Evolutionary conservation across 2,329 filamentous ascomycete species (phyloP).

Genomic region (Epichloe scottii): DNA sequence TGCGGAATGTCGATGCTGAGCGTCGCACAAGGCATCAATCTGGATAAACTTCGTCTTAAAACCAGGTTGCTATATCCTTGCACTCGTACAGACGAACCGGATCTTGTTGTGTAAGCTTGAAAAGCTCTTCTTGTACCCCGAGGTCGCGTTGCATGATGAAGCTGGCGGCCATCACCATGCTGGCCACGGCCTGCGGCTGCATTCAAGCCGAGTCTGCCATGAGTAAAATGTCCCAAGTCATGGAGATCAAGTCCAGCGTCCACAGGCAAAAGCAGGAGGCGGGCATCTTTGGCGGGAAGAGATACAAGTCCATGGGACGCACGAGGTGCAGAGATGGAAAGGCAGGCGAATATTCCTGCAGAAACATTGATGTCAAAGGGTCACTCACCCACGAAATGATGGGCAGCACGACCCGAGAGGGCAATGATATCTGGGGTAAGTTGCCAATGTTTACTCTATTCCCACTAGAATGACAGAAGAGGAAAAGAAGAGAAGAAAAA

Average conservation of each 20-base stretch:
- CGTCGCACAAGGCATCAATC: neutral
- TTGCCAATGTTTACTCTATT: neutral
- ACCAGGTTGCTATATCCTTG: neutral
- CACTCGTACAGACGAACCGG: too few species aligned
- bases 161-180: neutral
- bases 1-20: neutral
- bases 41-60: neutral
- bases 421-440: conserved; percentile 22
- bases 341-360: conserved; percentile 19
- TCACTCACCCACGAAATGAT: conserved; percentile 25
- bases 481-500: neutral
- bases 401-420: conserved; percentile 20
- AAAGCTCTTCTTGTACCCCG: neutral
- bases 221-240: neutral
- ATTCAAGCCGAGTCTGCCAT: neutral
- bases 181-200: neutral
- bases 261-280: neutral
- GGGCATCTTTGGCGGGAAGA: neutral
- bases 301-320: neutral
- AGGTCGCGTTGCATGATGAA: neutral
- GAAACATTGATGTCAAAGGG: conserved; percentile 23
- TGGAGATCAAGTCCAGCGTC: neutral
- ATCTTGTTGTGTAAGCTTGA: neutral
- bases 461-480: too few species aligned
- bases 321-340: neutral